Conservation (phyloP, 306 rosid genomes). For the Cicer arietinum region DNA sequence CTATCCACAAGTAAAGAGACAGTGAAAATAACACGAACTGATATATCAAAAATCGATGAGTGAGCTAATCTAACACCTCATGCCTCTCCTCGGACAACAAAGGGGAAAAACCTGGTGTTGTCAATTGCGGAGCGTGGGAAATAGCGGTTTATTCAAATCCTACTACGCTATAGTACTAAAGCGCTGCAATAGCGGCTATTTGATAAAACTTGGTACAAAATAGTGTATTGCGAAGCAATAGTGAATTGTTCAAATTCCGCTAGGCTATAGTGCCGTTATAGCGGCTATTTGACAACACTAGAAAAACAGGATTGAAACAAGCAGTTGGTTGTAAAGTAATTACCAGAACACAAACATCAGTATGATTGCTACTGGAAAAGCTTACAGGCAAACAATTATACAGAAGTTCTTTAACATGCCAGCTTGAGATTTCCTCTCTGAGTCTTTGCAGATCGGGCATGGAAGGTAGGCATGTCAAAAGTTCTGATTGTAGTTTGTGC, state of each 20-base stretch:
- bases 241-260: too few relatives aligned
- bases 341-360: slow-evolving; percentile 89
- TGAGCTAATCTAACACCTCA: slow-evolving; percentile 32
- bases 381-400: slow-evolving; percentile 87
- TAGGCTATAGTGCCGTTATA: too few relatives aligned
- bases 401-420: slow-evolving; percentile 81
- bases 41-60: slow-evolving; percentile 12
- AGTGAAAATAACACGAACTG: not conserved
- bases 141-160: too few relatives aligned
- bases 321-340: slow-evolving; percentile 32
- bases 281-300: too few relatives aligned
- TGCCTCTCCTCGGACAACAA: slow-evolving; percentile 7
- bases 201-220: too few relatives aligned
- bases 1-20: slow-evolving; percentile 12
- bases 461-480: slow-evolving; percentile 83
- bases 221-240: too few relatives aligned
- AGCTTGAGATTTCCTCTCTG: slow-evolving; percentile 66
- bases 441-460: slow-evolving; percentile 72
- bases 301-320: not conserved
- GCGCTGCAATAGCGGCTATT: too few relatives aligned
- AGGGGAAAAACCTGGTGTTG: not conserved
- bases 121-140: too few relatives aligned
- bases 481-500: slow-evolving; percentile 74
- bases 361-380: slow-evolving; percentile 74
- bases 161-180: too few relatives aligned